These are phyloP conservation scores for Trypanosomatidae sp. DNA, from an alignment of 208 protist genomes.

Conservation along the genomic window DNA sequence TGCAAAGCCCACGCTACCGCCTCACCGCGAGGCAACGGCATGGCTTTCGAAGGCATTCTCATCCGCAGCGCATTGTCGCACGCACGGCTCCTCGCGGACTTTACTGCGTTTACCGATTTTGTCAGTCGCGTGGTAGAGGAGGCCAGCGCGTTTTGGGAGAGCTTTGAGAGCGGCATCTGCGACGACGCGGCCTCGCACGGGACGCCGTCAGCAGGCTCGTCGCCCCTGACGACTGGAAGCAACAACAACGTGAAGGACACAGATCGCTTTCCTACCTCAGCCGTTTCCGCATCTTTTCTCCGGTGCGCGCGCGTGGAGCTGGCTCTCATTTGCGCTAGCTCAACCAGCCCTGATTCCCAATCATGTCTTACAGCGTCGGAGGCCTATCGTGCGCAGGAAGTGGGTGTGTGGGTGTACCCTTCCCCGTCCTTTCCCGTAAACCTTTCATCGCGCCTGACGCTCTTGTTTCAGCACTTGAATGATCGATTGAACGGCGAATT, in stretches of 20 bases:
- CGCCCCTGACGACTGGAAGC: not conserved
- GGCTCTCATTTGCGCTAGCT: slow-evolving; percentile 9
- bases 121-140: slow-evolving; percentile 29
- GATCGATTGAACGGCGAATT: slow-evolving; percentile 59
- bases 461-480: slow-evolving; percentile 61
- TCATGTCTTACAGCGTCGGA: slow-evolving; percentile 2
- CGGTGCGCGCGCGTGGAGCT: slow-evolving; percentile 11
- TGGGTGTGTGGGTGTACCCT: slow-evolving; percentile 23
- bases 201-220: not conserved
- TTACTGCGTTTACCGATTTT: slow-evolving; percentile 55
- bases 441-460: slow-evolving; percentile 23
- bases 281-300: slow-evolving; percentile 2
- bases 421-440: not conserved
- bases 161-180: slow-evolving; percentile 30
- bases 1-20: not conserved
- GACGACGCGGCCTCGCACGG: not conserved
- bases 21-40: not conserved
- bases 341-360: not conserved
- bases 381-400: slow-evolving; percentile 18
- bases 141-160: slow-evolving; percentile 34
- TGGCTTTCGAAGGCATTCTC: slow-evolving; percentile 29
- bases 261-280: not conserved
- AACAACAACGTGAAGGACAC: not conserved
- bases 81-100: slow-evolving; percentile 49
- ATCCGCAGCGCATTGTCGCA: slow-evolving; percentile 66